phyloP scores from a whole-genome alignment of 768 basidiomycete genomes.

The Russula sp. region DNA sequence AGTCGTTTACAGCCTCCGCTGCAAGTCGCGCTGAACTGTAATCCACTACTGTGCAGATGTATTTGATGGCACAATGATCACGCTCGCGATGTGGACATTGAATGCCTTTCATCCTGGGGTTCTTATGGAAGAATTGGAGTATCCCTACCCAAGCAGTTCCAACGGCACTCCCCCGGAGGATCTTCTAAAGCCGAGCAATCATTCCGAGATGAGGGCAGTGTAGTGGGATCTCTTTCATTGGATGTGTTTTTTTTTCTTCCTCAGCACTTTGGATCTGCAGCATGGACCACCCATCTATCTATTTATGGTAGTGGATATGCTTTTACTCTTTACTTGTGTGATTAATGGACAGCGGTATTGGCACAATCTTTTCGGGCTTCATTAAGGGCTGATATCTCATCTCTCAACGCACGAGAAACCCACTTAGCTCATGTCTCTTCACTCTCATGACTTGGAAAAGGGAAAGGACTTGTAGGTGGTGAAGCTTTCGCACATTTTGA shows the following conservation, averaged over 20 bases:
- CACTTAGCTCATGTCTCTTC: neutral
- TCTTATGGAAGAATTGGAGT: neutral
- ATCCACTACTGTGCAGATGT: neutral
- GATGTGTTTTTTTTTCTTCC: neutral
- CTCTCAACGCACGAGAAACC: no score
- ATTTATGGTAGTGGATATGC: neutral
- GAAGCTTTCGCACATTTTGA: no score
- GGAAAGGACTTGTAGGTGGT: no score
- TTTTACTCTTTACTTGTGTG: neutral
- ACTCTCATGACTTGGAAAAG: no score
- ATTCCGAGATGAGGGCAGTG: neutral
- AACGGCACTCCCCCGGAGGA: neutral
- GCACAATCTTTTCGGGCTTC: neutral
- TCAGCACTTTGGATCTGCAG: neutral
- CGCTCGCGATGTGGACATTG: conserved; percentile 15
- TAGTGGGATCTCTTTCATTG: neutral
- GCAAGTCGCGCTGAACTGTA: neutral
- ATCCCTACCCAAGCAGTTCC: neutral
- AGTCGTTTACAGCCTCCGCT: neutral
- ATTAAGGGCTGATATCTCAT: neutral
- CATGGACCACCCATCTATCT: neutral
- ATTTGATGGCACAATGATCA: conserved; percentile 19
- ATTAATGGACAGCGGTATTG: neutral
- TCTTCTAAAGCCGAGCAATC: neutral
- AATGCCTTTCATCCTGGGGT: conserved; percentile 17